Evolutionary conservation across 2,329 filamentous ascomycete species (phyloP), one percentile per base, ranked within the genome.

Genomic region (Colletotrichum sublineola): DNA sequence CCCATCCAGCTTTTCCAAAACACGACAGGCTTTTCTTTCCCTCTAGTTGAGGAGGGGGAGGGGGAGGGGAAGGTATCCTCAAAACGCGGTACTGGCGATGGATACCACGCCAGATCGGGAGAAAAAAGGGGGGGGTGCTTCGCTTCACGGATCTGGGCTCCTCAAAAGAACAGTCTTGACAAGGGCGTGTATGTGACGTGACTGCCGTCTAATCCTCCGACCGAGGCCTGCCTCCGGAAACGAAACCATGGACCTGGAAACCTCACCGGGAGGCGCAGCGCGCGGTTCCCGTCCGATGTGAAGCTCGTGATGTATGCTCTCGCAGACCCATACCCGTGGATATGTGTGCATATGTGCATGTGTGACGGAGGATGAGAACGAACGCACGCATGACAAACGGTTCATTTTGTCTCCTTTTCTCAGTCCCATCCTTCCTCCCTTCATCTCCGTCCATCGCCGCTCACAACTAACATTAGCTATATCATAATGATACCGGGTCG

Each of bases 71-170:
- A 24, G 24, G 9, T 12, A 20, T 24, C 46, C 20, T 9, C 46
- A 48, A n/a, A 12, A 20, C 7, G 9, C 14, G 15, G 55, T 55
- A 8, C 52, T 36, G 6, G 24, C 24, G 56, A 46, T 61, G 24
- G 14, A 44, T 40, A 31, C 57, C 40, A 61, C 38, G 24, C 40
- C 40, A 61, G 40, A 61, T 44, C 62, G 38, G 62, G 8, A 46
- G 8, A 46, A n/a, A 46, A 14, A 9, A 11, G 20, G 9, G 5
- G 1, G 20, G 46, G 20, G n/a, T 5, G 15, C 38, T 31, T 33
- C 11, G 40, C 42, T 61, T 36, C 58, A 33, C 29, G 42, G 29
- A 48, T 61, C 58, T 61, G n/a, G 42, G n/a, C 29, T 36, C 38
- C 20, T 12, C 12, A 1, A 48, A 48, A 38, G 58, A 50, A 50